phyloP scores from a whole-genome alignment of 176 grass and related monocot species.

The Carex kokanica region DNA sequence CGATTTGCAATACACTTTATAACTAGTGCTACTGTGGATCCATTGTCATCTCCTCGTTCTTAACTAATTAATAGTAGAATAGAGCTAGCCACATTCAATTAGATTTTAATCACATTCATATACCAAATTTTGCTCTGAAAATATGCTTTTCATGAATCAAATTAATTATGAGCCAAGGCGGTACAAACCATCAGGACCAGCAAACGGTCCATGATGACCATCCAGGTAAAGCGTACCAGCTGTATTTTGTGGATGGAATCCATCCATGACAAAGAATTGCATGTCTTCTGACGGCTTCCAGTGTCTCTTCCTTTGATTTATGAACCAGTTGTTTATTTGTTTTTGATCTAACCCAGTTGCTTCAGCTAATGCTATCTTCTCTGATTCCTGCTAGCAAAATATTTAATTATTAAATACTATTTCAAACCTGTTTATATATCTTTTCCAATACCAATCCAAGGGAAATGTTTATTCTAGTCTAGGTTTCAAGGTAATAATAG shows the following conservation, averaged over 20 bases:
- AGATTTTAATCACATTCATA: conserved; percentile 22
- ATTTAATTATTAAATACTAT: not conserved
- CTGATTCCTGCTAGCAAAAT: conserved; percentile 46
- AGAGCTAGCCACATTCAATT: not conserved
- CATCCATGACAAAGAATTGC: conserved; percentile 52
- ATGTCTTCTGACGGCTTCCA: conserved; percentile 77
- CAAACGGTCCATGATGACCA: conserved; percentile 41
- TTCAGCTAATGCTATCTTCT: conserved; percentile 74
- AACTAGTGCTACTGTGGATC: conserved; percentile 15
- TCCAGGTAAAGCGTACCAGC: conserved; percentile 24
- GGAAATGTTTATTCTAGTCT: not conserved
- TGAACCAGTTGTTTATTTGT: conserved; percentile 99
- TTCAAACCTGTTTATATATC: not conserved
- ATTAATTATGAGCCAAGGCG: conserved; percentile 54
- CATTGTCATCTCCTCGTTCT: conserved; percentile 6
- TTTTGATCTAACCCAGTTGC: conserved; percentile 87
- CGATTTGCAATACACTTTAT: conserved; percentile 18
- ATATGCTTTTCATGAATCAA: not conserved
- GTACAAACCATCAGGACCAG: conserved; percentile 46
- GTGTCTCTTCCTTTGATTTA: conserved; percentile 96
- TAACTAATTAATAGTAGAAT: not conserved
- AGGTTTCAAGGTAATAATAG: no score
- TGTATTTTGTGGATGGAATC: conserved; percentile 38
- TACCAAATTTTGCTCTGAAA: not conserved
- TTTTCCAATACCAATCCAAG: not conserved